Conservation (phyloP, 2,329 filamentous ascomycete species). For the Aspergillus sp. region DNA sequence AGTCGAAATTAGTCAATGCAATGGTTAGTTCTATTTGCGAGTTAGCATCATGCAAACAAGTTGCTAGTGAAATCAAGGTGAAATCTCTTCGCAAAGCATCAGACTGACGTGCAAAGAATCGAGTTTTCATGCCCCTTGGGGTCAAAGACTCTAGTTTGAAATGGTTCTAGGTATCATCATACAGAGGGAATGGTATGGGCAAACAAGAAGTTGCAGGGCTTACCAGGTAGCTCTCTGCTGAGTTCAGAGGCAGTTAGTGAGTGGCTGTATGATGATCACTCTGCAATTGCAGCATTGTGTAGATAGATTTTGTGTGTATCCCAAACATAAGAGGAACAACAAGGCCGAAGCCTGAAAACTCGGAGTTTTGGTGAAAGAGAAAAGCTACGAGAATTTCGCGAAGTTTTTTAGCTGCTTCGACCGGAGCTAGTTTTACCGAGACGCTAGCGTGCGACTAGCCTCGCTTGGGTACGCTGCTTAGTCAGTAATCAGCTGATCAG, state of each 20-base stretch:
- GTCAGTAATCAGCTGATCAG: not conserved
- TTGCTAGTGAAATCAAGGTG: slow-evolving; percentile 2
- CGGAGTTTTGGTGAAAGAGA: slow-evolving; percentile 7
- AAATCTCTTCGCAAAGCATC: slow-evolving; percentile 48
- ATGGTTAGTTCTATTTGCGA: not conserved
- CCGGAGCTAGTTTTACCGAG: slow-evolving; percentile 31
- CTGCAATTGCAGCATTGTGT: slow-evolving; percentile 6
- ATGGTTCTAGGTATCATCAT: slow-evolving; percentile 80
- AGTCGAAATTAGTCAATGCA: not conserved
- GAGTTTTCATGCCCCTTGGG: slow-evolving; percentile 74
- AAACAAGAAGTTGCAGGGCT: slow-evolving; percentile 17
- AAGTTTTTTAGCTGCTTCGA: slow-evolving; percentile 32
- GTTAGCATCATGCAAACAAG: slow-evolving; percentile 1
- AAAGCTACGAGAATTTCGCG: slow-evolving; percentile 18
- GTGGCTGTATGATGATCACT: slow-evolving; percentile 14
- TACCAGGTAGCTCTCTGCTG: slow-evolving; percentile 23
- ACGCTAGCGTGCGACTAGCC: slow-evolving; percentile 3
- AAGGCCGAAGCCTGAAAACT: not conserved
- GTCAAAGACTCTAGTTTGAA: slow-evolving; percentile 98
- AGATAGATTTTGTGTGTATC: not conserved
- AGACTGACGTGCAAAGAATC: slow-evolving; percentile 85
- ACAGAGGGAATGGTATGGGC: slow-evolving; percentile 33
- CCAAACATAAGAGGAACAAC: not conserved
- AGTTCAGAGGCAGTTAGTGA: slow-evolving; percentile 9
- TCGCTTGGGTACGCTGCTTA: not conserved